phyloP scores from a whole-genome alignment of 2,329 filamentous ascomycete genomes.

The Apiospora kogelbergensis region DNA sequence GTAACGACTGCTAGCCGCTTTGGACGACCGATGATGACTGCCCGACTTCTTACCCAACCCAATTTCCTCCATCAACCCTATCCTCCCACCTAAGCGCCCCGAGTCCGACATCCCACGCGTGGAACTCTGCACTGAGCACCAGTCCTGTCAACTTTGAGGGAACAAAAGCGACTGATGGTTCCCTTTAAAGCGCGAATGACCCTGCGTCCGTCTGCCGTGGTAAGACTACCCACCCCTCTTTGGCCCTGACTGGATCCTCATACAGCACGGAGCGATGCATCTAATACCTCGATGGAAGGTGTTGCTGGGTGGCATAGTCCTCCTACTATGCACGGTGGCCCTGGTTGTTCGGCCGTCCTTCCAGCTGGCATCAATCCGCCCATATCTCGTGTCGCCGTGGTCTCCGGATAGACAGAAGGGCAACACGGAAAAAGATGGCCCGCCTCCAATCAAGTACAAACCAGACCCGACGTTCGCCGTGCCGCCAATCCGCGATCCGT shows the following conservation, averaged over 20 bases:
- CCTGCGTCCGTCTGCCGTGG: neutral
- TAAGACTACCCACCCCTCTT: too few species aligned
- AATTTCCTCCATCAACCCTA: neutral
- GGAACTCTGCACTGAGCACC: neutral
- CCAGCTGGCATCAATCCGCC: neutral
- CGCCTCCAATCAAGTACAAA: slow-evolving; percentile 25
- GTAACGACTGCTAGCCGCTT: neutral
- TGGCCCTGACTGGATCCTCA: neutral
- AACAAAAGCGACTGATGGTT: neutral
- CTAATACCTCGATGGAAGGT: neutral
- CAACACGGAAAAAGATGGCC: neutral
- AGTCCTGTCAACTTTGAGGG: too few species aligned
- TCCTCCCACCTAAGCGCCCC: neutral
- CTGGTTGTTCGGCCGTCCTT: neutral
- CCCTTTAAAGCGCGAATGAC: neutral
- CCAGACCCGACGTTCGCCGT: slow-evolving; percentile 33
- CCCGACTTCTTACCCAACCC: neutral
- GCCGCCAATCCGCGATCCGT: slow-evolving; percentile 41
- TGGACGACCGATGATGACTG: neutral
- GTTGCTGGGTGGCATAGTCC: neutral
- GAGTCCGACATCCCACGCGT: neutral
- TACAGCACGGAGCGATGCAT: neutral
- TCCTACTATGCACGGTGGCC: neutral
- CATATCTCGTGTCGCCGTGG: neutral
- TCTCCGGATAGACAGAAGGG: neutral